A percentile compares a stretch with the other conserved stretches of the same genome.
These are phyloP conservation scores for Cutaneotrichosporon curvatum DNA, from an alignment of 1,284 basidiomycete species.

Conservation along the genomic window DNA sequence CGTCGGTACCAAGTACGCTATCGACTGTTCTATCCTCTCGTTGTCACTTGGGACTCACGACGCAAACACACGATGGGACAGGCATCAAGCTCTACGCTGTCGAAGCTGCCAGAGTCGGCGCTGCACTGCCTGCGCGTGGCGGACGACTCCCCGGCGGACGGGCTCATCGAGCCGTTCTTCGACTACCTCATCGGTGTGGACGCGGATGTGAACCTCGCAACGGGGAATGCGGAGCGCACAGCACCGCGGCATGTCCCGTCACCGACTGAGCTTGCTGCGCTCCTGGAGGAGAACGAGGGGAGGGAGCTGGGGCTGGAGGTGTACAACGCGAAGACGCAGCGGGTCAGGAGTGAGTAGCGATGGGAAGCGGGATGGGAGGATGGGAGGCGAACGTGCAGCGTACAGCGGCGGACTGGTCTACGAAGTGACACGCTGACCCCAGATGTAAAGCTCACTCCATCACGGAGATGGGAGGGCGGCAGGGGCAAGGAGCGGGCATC, in stretches of 20 bases:
- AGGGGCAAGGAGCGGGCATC: conserved; percentile 56
- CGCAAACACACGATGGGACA: conserved; percentile 45
- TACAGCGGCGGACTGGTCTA: too few species aligned
- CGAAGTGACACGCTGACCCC: conserved; percentile 5
- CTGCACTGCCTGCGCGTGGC: conserved; percentile 81
- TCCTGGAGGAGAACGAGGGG: conserved; percentile 84
- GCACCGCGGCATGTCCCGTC: conserved; percentile 51
- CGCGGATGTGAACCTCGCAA: conserved; percentile 41
- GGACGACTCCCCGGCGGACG: conserved; percentile 76
- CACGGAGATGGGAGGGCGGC: conserved; percentile 61
- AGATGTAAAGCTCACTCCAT: conserved; percentile 82
- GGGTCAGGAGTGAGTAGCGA: conserved; percentile 63
- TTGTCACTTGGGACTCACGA: too few species aligned
- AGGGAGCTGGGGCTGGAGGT: conserved; percentile 67
- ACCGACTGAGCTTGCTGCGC: conserved; percentile 64
- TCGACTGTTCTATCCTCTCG: too few species aligned
- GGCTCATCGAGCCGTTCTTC: conserved; percentile 89
- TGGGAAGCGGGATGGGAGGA: not conserved
- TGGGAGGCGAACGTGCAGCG: too few species aligned
- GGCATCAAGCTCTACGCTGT: conserved; percentile 30
- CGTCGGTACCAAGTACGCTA: too few species aligned
- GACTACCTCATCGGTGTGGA: conserved; percentile 92
- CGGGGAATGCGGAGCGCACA: conserved; percentile 5
- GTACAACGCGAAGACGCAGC: conserved; percentile 83
- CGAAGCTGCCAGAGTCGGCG: conserved; percentile 49